Conservation (phyloP, 2,329 filamentous ascomycete genomes). For the Ceratocystis colombiana region DNA sequence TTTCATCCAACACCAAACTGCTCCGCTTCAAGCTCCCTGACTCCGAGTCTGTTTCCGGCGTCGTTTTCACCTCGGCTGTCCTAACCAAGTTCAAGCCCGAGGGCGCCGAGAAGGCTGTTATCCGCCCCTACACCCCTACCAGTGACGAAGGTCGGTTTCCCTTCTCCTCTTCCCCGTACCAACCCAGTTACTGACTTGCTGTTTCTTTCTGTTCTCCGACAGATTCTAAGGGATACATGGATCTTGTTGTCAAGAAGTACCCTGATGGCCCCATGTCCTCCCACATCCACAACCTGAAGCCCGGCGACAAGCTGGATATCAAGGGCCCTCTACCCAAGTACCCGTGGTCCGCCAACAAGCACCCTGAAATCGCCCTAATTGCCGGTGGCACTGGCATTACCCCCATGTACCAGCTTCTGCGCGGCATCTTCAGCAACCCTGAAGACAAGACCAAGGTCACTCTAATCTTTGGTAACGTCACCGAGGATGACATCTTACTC, state of each 20-base stretch:
- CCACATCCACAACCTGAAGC: conserved; percentile 72
- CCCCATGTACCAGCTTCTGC: conserved; percentile 91
- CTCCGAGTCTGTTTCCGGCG: conserved; percentile 70
- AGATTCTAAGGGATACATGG: conserved; percentile 70
- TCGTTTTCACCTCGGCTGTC: conserved; percentile 73
- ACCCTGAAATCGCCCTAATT: conserved; percentile 74
- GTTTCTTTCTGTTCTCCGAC: conserved; percentile 8
- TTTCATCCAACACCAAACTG: conserved; percentile 94
- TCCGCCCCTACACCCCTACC: conserved; percentile 86
- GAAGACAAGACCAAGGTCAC: conserved; percentile 97
- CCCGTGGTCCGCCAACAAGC: conserved; percentile 80
- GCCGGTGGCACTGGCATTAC: conserved; percentile 96
- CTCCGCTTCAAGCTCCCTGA: conserved; percentile 82
- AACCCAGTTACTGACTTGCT: conserved; percentile 12
- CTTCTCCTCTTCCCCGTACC: neutral
- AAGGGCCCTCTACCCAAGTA: conserved; percentile 97
- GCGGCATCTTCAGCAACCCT: conserved; percentile 90
- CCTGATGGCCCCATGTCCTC: conserved; percentile 82
- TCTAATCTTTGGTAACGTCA: conserved; percentile 82
- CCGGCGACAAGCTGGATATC: conserved; percentile 75
- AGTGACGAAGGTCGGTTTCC: conserved; percentile 61
- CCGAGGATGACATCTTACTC: conserved; percentile 82
- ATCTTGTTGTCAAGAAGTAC: conserved; percentile 88
- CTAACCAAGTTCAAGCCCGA: conserved; percentile 84
- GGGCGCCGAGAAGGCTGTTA: conserved; percentile 72